These are phyloP conservation scores for Aspergillus sp. DNA, from an alignment of 2,329 filamentous ascomycete species.

Conservation along the genomic window DNA sequence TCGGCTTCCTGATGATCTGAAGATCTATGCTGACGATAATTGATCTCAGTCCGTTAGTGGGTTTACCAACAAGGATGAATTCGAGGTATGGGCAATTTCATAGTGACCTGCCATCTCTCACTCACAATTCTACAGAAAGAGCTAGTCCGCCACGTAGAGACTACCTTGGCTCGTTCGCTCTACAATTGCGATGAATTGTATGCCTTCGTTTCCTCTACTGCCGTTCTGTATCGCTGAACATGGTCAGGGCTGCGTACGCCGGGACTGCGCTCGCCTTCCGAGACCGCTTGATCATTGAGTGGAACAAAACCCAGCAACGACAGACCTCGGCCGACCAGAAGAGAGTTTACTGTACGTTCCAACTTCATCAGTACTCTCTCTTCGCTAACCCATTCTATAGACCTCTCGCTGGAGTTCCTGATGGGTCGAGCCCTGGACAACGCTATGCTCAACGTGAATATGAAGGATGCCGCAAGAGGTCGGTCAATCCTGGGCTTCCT, in stretches of 20 bases:
- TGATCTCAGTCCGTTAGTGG: slow-evolving; percentile 57
- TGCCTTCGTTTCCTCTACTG: slow-evolving; percentile 15
- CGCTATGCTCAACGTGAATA: slow-evolving; percentile 92
- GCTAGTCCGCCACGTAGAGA: slow-evolving; percentile 92
- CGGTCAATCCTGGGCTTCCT: slow-evolving; percentile 25
- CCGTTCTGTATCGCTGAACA: background rate
- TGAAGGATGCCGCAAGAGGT: slow-evolving; percentile 83
- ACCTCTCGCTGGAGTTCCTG: slow-evolving; percentile 93
- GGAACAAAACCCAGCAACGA: slow-evolving; percentile 97
- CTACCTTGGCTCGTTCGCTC: slow-evolving; percentile 88
- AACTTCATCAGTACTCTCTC: background rate
- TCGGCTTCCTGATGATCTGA: too few species aligned
- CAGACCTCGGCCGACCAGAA: slow-evolving; percentile 91
- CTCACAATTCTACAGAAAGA: slow-evolving; percentile 59
- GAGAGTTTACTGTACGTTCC: slow-evolving; percentile 75
- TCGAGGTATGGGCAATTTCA: slow-evolving; percentile 51
- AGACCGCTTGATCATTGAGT: slow-evolving; percentile 88
- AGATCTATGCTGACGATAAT: slow-evolving; percentile 3
- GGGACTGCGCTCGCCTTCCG: slow-evolving; percentile 90
- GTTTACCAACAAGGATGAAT: slow-evolving; percentile 78
- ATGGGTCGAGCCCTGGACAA: slow-evolving; percentile 98
- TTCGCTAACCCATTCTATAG: slow-evolving; percentile 32
- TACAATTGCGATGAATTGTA: slow-evolving; percentile 93
- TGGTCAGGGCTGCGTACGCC: slow-evolving; percentile 72
- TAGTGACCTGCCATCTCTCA: slow-evolving; percentile 1